A percentile compares a stretch with the other conserved stretches of the same genome.
Evolutionary conservation across 306 rosid genomes (phyloP).

Genomic region (Prinsepia uniflora): DNA sequence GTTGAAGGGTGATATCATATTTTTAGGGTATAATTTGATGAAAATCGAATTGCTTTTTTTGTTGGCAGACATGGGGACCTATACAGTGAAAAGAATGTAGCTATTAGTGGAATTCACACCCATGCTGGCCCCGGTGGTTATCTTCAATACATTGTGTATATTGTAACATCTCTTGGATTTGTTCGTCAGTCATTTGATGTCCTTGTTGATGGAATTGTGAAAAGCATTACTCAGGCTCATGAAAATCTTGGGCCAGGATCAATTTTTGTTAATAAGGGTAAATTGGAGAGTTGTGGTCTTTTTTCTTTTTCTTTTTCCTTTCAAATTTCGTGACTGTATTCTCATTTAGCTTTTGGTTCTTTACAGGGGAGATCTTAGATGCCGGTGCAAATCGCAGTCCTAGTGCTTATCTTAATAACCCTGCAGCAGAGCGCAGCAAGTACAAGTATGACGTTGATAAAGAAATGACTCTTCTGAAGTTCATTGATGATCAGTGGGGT

Average conservation of each 20-base stretch:
- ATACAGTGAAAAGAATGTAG: conserved; percentile 84
- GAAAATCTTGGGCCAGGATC: conserved; percentile 83
- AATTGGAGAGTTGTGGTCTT: conserved; percentile 18
- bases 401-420: conserved; percentile 86
- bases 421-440: conserved; percentile 60
- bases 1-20: not conserved
- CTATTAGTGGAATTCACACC: conserved; percentile 91
- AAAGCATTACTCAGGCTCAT: conserved; percentile 73
- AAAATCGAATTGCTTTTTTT: not conserved
- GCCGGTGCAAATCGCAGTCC: conserved; percentile 93
- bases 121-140: conserved; percentile 99
- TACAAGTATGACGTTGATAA: conserved; percentile 76
- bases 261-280: conserved; percentile 67
- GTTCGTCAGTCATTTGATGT: conserved; percentile 85
- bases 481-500: conserved; percentile 78
- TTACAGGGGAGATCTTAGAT: conserved; percentile 77
- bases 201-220: conserved; percentile 90
- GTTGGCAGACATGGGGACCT: conserved; percentile 73
- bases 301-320: not conserved
- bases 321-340: not conserved
- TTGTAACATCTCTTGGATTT: conserved; percentile 87
- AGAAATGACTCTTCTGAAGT: conserved; percentile 87
- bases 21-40: not conserved
- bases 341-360: conserved; percentile 16
- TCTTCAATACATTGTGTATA: conserved; percentile 78